Conservation (phyloP, 441 rosid genomes). For the Melastoma candidum region DNA sequence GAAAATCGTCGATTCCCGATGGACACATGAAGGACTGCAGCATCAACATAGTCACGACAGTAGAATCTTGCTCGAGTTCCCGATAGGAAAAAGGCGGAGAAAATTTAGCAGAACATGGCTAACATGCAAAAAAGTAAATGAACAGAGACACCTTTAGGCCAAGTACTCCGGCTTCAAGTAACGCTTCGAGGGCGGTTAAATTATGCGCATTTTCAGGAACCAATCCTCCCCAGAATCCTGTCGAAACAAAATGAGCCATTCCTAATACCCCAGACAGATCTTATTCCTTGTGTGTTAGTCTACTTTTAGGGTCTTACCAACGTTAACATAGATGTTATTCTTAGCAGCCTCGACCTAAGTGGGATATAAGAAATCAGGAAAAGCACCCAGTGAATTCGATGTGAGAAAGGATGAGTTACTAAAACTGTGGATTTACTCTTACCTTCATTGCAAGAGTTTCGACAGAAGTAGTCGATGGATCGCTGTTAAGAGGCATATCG, state of each 20-base stretch:
- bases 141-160: conserved; percentile 65
- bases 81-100: not conserved
- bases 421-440: conserved; percentile 1
- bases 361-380: not conserved
- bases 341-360: conserved; percentile 63
- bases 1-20: conserved; percentile 96
- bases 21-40: conserved; percentile 93
- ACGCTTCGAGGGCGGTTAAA: conserved; percentile 56
- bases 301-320: conserved; percentile 46
- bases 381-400: not conserved
- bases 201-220: conserved; percentile 90
- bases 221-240: conserved; percentile 99
- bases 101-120: not conserved
- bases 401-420: too few relatives aligned
- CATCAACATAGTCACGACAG: conserved; percentile 8
- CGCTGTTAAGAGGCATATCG: conserved; percentile 88
- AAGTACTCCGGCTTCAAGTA: conserved; percentile 76
- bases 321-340: conserved; percentile 68
- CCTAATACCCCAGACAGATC: not conserved
- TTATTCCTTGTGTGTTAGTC: conserved; percentile 9
- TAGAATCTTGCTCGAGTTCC: not conserved
- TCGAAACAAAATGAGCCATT: conserved; percentile 12
- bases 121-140: not conserved
- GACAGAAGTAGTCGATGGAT: conserved; percentile 70
- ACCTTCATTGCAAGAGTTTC: conserved; percentile 84